These are phyloP conservation scores for Gastrolobium villosum DNA, from an alignment of 306 rosid species.

Conservation along the genomic window DNA sequence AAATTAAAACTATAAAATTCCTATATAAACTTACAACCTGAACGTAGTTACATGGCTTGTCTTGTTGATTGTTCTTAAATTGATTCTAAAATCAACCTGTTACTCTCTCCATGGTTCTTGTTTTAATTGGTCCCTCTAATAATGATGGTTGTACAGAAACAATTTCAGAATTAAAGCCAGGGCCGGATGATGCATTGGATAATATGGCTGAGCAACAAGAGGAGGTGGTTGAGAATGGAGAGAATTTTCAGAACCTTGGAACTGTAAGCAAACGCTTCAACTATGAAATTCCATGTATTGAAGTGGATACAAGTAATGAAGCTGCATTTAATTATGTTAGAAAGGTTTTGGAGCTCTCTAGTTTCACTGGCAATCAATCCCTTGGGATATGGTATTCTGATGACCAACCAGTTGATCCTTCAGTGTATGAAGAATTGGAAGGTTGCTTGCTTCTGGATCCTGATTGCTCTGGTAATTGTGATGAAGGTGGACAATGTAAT, in stretches of 20 bases:
- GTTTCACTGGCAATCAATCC: constrained; percentile 54
- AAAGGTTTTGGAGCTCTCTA: constrained; percentile 73
- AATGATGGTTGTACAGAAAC: constrained; percentile 30
- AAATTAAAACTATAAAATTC: background rate
- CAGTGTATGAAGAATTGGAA: constrained; percentile 62
- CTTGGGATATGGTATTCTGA: constrained; percentile 69
- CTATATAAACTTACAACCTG: background rate
- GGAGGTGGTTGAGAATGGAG: constrained; percentile 23
- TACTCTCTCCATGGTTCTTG: background rate
- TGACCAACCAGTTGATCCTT: constrained; percentile 67
- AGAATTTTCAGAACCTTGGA: constrained; percentile 26
- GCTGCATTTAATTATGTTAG: constrained; percentile 74
- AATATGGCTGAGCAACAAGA: constrained; percentile 42
- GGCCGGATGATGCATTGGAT: constrained; percentile 35
- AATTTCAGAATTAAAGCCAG: constrained; percentile 42
- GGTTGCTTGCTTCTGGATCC: constrained; percentile 65
- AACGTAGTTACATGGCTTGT: background rate
- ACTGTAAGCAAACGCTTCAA: constrained; percentile 6
- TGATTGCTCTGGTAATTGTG: constrained; percentile 55
- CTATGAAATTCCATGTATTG: constrained; percentile 45
- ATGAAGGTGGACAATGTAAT: constrained; percentile 57
- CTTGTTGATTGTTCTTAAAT: constrained; percentile 9
- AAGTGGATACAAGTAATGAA: constrained; percentile 52
- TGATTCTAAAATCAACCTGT: constrained; percentile 2
- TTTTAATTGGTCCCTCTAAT: background rate